Evolutionary conservation across 2,329 filamentous ascomycete species (phyloP), one percentile per base, ranked within the genome.

Genomic region (Aureobasidium melanogenum): DNA sequence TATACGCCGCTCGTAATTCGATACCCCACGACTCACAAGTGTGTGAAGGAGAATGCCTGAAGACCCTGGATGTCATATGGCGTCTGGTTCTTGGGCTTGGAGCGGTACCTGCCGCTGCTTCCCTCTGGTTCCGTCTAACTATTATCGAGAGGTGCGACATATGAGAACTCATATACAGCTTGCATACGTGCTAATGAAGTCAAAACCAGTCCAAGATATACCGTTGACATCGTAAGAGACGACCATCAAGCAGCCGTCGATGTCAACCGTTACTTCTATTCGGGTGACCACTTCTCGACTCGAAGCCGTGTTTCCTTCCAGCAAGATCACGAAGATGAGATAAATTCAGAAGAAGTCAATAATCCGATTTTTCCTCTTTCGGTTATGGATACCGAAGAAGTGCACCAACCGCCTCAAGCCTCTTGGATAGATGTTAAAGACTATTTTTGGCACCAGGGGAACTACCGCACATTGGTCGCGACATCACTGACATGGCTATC

Each of bases 31-130:
- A 17, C 14, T 32, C 51, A n/a, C 14, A 10, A 19, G 36, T n/a
- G 17, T 55, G 51, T 24, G 36, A 43, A 7, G 36, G 7, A 4
- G 24, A 55, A 10, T 55, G 51, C 8, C 9, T 3, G 15, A 39
- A 30, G 38, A 43, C 51, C 3, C 36, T 76, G 24, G 75, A 76
- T 63, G 69, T 70, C 7, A 63, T 75, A 9, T 76, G 75, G 74
- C 69, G 75, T 54, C 65, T 74, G 7, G 71, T 76, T 3, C 68
- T 75, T 15, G 75, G 75, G 6, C 67, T 76, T 24, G 75, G 75
- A 24, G 70, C 73, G 10, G 61, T 75, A 12, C 74, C 73, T 1
- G 72, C 74, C 2, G 54, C 70, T n/a, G 64, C 76, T 19, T 73
- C 74, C 15, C 67, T 76, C 1, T 66, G 68, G 0, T 75, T 75